Percentiles rank a stretch among this genome's conserved stretches.
These are phyloP conservation scores for Albizia julibrissin DNA, from an alignment of 306 rosid species.

Conservation along the genomic window DNA sequence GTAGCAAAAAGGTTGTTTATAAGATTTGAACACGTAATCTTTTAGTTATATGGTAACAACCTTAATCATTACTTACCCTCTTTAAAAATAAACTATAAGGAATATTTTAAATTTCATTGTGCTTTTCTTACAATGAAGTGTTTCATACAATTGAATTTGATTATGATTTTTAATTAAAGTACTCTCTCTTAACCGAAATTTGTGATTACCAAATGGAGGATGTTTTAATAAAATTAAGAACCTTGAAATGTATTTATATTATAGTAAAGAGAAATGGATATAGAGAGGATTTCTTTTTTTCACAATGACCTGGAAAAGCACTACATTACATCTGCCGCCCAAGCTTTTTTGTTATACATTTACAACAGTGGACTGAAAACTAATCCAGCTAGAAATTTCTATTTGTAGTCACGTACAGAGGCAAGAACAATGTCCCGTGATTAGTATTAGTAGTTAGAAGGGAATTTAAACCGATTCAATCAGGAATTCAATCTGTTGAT, in stretches of 20 bases:
- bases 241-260: not conserved
- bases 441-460: not conserved
- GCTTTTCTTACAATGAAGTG: not conserved
- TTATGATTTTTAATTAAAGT: not conserved
- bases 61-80: rapidly evolving
- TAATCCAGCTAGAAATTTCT: not conserved
- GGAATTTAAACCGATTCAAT: not conserved
- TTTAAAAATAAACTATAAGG: too few species aligned
- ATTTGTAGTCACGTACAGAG: not conserved
- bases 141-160: not conserved
- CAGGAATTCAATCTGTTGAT: not conserved
- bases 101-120: too few species aligned
- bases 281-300: not conserved
- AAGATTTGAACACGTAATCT: too few species aligned
- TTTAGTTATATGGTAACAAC: too few species aligned
- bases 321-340: not conserved
- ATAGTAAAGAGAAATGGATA: not conserved
- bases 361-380: not conserved
- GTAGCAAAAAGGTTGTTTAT: too few species aligned
- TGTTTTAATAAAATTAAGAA: not conserved
- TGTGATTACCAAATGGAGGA: not conserved
- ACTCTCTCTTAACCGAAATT: not conserved
- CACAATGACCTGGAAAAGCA: not conserved
- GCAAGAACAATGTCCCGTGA: not conserved
- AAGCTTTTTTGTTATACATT: not conserved